Evolutionary conservation across 345 rosid species (phyloP), one percentile per base, ranked within the genome.

Genomic region (Clausena lansium): DNA sequence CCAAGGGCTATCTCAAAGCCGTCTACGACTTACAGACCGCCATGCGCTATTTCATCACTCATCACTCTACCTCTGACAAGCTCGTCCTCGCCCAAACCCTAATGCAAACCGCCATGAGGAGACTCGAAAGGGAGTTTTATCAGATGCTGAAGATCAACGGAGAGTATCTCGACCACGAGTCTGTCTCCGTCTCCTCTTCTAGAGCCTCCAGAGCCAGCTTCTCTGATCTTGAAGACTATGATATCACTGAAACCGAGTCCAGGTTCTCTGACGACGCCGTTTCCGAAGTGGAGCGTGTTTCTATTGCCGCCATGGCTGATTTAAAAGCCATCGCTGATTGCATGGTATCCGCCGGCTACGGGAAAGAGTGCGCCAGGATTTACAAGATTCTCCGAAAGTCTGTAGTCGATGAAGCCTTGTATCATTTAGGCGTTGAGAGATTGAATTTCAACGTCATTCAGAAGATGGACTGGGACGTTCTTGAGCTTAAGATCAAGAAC

Each of bases 51-150:
- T 89, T 82, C 38, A 73, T 74, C 39, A 30, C 82, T 28, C 77
- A 82, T 14, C 73, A 87, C 30, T 71, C 88, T 5, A 50, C 67
- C 0, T 91, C 94, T 0, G 83, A 81, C 20, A 87, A 83, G 54
- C 90, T 94, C 71, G 84, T 83, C 10, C 80, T 73, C 36, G 94
- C 99, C 2, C 92, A 92, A 33, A 76, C 30, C 5, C 83, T 94
- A 27, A 83, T 91, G 88, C 84, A 82, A 5, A 67, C 60, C 1
- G 97, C 97, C 22, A 94, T 94, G 95, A 88, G 87, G 72, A 81
- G 91, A 4, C 78, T 89, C 24, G 90, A 93, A 78, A 90, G 80
- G 66, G 99, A 95, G 87, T 90, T 95, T 62, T 87, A 88, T 45
- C 88, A 79, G 36, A 83, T 95, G 30, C 62, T 95, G 45, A 92